Percentiles rank a stretch among this genome's conserved stretches.
Conservation (phyloP, 495 filamentous ascomycete genomes). For the Cairneyella variabilis region DNA sequence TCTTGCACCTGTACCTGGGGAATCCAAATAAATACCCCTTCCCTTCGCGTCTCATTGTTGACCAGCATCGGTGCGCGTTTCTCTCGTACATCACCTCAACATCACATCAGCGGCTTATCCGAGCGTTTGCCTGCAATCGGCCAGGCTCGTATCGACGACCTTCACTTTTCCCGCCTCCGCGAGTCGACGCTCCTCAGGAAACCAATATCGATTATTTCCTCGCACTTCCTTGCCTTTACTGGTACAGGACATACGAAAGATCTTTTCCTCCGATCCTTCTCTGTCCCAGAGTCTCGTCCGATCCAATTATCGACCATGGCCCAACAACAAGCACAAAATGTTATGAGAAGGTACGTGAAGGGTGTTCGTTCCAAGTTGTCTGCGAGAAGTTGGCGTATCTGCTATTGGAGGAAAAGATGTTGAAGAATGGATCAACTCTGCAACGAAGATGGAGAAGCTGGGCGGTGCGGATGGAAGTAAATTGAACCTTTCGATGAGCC, state of each 20-base stretch:
- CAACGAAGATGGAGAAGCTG: too few species aligned
- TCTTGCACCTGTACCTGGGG: neutral
- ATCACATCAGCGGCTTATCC: conserved; percentile 18
- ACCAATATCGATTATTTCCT: neutral
- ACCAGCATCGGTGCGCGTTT: neutral
- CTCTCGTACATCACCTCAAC: conserved; percentile 8
- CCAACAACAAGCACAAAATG: conserved; percentile 61
- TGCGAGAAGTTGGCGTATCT: neutral
- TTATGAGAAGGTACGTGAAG: conserved; percentile 63
- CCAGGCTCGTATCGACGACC: conserved; percentile 20
- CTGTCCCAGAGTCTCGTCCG: conserved; percentile 3
- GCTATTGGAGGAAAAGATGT: too few species aligned
- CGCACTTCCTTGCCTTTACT: conserved; percentile 7
- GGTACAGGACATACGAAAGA: conserved; percentile 11
- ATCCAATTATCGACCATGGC: conserved; percentile 16
- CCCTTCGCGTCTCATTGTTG: conserved; percentile 6
- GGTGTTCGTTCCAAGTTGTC: neutral
- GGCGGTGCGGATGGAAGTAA: too few species aligned
- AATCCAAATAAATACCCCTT: conserved; percentile 13
- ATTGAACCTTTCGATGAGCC: too few species aligned
- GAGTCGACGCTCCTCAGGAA: conserved; percentile 1
- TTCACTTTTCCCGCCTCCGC: neutral
- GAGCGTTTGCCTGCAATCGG: conserved; percentile 10
- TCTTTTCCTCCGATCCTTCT: neutral
- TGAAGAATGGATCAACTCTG: too few species aligned